phyloP scores from a whole-genome alignment of 2,329 filamentous ascomycete genomes.

The Metarhizium sp. region DNA sequence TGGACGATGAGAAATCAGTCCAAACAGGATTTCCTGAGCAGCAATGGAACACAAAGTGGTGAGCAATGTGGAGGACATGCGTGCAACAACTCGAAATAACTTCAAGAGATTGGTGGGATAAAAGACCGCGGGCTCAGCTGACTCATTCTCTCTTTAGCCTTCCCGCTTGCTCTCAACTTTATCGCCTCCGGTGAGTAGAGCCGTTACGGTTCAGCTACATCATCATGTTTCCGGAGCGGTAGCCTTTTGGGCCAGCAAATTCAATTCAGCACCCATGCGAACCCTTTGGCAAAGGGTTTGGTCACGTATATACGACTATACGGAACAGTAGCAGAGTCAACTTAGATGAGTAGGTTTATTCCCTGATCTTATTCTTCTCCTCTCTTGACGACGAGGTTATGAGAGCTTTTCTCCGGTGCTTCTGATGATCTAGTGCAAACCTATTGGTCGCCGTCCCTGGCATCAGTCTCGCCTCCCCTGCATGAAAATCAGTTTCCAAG shows the following conservation, averaged over 20 bases:
- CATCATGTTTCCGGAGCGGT: slow-evolving; percentile 48
- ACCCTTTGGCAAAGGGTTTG: neutral
- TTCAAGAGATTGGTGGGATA: too few species aligned
- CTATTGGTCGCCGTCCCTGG: neutral
- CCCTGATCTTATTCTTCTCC: slow-evolving; percentile 25
- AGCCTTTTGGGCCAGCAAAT: slow-evolving; percentile 24
- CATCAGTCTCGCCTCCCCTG: neutral
- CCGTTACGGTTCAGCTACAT: neutral
- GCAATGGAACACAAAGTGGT: slow-evolving; percentile 80
- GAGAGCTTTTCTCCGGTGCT: neutral
- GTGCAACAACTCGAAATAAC: neutral
- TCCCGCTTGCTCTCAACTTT: slow-evolving; percentile 79
- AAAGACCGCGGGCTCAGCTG: neutral
- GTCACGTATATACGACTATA: neutral
- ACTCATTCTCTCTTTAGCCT: slow-evolving; percentile 36
- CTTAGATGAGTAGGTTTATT: slow-evolving; percentile 30
- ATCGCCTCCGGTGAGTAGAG: slow-evolving; percentile 80
- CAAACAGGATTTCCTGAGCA: slow-evolving; percentile 62
- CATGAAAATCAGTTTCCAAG: neutral
- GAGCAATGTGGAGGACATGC: slow-evolving; percentile 23
- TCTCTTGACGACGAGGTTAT: slow-evolving; percentile 10
- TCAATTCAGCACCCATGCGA: neutral
- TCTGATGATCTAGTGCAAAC: neutral
- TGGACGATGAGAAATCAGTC: slow-evolving; percentile 53
- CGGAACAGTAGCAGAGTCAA: neutral